Evolutionary conservation across 305 asterid species (phyloP).

Genomic region (Striga hermonthica): DNA sequence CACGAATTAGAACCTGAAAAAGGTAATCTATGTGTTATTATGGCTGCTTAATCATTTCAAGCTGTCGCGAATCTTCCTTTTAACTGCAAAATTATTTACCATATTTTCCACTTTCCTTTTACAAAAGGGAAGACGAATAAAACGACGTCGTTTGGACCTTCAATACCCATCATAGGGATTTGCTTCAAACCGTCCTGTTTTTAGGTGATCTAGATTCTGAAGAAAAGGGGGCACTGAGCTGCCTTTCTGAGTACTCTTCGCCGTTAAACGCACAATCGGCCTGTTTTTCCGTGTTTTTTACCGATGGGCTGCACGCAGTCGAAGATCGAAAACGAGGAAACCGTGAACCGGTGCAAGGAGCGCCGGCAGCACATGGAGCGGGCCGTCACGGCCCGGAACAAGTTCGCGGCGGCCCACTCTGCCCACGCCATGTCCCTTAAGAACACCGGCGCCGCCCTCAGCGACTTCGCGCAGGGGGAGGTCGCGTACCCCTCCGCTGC

Average conservation of each 20-base stretch:
- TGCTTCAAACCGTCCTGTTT: slow-evolving; percentile 31
- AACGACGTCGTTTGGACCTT: slow-evolving; percentile 26
- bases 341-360: slow-evolving; percentile 83
- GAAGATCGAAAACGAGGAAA: slow-evolving; percentile 94
- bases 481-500: slow-evolving; percentile 42
- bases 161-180: slow-evolving; percentile 29
- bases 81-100: slow-evolving; percentile 23
- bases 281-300: slow-evolving; percentile 1
- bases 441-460: slow-evolving; percentile 91
- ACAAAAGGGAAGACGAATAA: slow-evolving; percentile 31
- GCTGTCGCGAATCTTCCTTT: slow-evolving; percentile 28
- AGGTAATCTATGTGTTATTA: neutral
- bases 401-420: slow-evolving; percentile 92
- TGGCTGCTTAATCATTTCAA: slow-evolving; percentile 3
- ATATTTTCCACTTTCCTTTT: slow-evolving; percentile 1
- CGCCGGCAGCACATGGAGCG: slow-evolving; percentile 74
- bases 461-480: slow-evolving; percentile 86
- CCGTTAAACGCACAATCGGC: neutral
- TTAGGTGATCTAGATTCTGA: slow-evolving; percentile 31
- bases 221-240: slow-evolving; percentile 22
- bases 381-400: slow-evolving; percentile 80
- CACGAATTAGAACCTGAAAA: neutral
- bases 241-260: slow-evolving; percentile 8
- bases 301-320: slow-evolving; percentile 92
- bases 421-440: slow-evolving; percentile 80